Evolutionary conservation across 257 asterid species (phyloP), one percentile per base, ranked within the genome.

Genomic region (Lycium barbarum): DNA sequence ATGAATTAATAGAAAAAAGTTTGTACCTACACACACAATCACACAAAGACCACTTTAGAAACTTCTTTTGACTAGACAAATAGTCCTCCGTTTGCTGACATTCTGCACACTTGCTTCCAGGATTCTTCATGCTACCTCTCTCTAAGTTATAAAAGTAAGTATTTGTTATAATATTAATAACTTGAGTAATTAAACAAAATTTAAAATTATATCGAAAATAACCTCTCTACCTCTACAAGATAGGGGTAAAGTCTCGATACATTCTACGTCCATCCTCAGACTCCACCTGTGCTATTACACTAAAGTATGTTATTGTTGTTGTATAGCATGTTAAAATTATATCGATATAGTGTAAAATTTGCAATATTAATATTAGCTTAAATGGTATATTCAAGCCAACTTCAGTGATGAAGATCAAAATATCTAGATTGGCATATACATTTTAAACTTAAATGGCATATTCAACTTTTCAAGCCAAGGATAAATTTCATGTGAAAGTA

Each of bases 101-200:
- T 92, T 91, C 90, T 92, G 94, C 92, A 89, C 91, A 84, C 90
- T 74, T 91, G 94, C 88, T 92, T 86, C 92, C 92, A 74, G 79
- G 82, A 70, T 59, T 59, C 71, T 55, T 61, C 45, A 83, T 13
- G 45, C 10, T 18, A 47, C 38, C 9, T 35, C 53, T 4, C 47
- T 40, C 12, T 35, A 12, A 66, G 33, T 66, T 12, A 35, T 66
- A 63, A 13, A 66, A 66, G 47, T 66, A 65, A 65, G 8, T 5
- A 63, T 13, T 63, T 22, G 6, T 33, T 67, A 67, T 67, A 36
- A 35, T 12, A 38, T 68, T 38, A 20, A 36, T 68, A 20, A 2
- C 26, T 36, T 15, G 53, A 38, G 38, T 14, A 7, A 38, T 43
- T 68, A 36, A 7, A 36, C 12, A 15, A 8, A 40, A 40, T 40